These are phyloP conservation scores for Aspergillus flavus DNA, from an alignment of 2,329 filamentous ascomycete genomes.

Conservation along the genomic window DNA sequence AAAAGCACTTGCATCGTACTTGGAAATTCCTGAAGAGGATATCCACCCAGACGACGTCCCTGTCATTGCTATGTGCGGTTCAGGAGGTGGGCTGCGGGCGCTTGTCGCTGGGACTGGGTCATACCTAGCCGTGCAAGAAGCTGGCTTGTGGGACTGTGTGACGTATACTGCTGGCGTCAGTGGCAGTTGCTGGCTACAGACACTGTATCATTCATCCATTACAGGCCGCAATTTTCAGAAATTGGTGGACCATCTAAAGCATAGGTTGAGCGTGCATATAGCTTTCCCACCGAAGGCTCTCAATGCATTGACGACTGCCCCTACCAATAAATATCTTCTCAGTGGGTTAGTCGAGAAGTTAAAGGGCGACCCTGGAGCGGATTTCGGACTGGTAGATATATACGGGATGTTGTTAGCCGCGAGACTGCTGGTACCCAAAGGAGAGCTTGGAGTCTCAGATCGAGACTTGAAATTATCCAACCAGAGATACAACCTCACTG, in stretches of 20 bases:
- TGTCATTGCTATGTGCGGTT: constrained; percentile 90
- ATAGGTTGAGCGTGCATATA: constrained; percentile 82
- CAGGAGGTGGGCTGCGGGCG: constrained; percentile 85
- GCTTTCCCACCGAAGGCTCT: constrained; percentile 88
- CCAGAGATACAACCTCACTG: constrained; percentile 73
- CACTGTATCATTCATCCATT: constrained; percentile 82
- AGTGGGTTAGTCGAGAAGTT: constrained; percentile 89
- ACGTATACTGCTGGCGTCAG: constrained; percentile 96
- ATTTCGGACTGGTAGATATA: constrained; percentile 89
- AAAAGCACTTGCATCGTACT: constrained; percentile 77
- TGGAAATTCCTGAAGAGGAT: constrained; percentile 74
- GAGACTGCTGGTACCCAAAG: constrained; percentile 80
- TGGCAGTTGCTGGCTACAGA: constrained; percentile 93
- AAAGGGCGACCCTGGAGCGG: constrained; percentile 75
- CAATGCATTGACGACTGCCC: constrained; percentile 77
- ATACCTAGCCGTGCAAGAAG: constrained; percentile 78
- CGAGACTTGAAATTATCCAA: constrained; percentile 88
- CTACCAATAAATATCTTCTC: constrained; percentile 89
- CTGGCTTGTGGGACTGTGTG: constrained; percentile 87
- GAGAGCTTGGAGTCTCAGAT: constrained; percentile 75
- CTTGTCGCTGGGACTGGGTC: constrained; percentile 90
- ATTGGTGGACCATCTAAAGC: constrained; percentile 83
- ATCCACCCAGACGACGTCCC: constrained; percentile 94
- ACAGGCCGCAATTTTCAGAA: constrained; percentile 66
- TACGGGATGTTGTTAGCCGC: constrained; percentile 87